These are phyloP conservation scores for Bipolaris sorokiniana DNA, from an alignment of 2,329 filamentous ascomycete species.

Conservation along the genomic window DNA sequence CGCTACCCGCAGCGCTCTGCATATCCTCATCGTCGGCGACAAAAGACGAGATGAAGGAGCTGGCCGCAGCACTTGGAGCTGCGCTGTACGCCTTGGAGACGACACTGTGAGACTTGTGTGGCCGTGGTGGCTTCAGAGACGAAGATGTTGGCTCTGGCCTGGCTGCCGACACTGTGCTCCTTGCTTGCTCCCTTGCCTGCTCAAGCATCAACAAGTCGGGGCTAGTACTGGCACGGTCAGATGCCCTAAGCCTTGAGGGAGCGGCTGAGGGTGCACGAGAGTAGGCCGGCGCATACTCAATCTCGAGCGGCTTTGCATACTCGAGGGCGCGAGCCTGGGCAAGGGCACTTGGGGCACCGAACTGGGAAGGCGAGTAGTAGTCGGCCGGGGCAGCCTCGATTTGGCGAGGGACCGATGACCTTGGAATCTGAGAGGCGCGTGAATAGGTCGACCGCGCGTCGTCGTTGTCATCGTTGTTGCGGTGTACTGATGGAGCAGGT, in stretches of 20 bases:
- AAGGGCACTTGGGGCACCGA: constrained; percentile 28
- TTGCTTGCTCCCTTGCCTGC: constrained; percentile 28
- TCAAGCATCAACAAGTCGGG: constrained; percentile 38
- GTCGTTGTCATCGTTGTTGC: constrained; percentile 43
- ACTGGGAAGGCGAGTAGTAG: constrained; percentile 44
- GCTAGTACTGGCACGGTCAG: constrained; percentile 39
- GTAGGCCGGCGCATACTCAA: constrained; percentile 32
- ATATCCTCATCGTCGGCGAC: constrained; percentile 40
- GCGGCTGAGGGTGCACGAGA: constrained; percentile 37
- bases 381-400: constrained; percentile 50
- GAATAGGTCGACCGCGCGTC: constrained; percentile 47
- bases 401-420: constrained; percentile 32
- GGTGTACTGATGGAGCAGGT: constrained; percentile 38
- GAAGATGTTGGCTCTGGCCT: constrained; percentile 24
- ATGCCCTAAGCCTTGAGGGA: constrained; percentile 29
- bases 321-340: constrained; percentile 2
- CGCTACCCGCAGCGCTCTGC: constrained; percentile 40
- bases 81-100: constrained; percentile 16
- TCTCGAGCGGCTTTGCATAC: background rate
- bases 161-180: constrained; percentile 25
- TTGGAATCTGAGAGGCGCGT: constrained; percentile 25
- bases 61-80: constrained; percentile 32
- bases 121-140: constrained; percentile 12
- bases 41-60: constrained; percentile 48
- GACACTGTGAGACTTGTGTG: constrained; percentile 18